Evolutionary conservation across 2,329 filamentous ascomycete genomes (phyloP).

Genomic region (Apiospora marii): DNA sequence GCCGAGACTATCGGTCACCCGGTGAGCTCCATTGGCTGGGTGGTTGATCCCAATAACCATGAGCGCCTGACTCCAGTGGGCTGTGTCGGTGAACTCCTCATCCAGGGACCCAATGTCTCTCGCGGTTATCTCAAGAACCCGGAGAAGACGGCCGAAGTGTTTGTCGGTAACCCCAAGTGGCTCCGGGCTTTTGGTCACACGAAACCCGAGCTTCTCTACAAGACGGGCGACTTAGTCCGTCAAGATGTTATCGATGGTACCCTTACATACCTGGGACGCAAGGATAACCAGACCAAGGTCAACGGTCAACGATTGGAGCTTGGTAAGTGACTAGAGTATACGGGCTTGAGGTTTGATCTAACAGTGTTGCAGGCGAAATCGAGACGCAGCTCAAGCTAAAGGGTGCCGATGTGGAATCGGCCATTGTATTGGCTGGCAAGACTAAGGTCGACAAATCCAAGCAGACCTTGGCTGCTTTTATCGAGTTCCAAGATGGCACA

Average conservation of each 20-base stretch:
- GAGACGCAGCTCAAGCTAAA: constrained; percentile 15
- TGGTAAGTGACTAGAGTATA: not conserved
- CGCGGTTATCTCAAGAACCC: constrained; percentile 29
- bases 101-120: constrained; percentile 10
- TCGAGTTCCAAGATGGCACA: not conserved
- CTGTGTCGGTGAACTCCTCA: constrained; percentile 17
- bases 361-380: not conserved
- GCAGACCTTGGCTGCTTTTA: constrained; percentile 1
- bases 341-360: not conserved
- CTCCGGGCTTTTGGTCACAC: constrained; percentile 14
- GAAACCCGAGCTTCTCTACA: constrained; percentile 37
- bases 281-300: constrained; percentile 59
- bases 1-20: constrained; percentile 15
- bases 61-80: constrained; percentile 15
- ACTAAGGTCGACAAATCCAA: constrained; percentile 22
- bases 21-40: constrained; percentile 4
- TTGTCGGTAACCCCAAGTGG: constrained; percentile 26
- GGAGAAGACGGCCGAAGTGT: constrained; percentile 29
- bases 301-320: constrained; percentile 57
- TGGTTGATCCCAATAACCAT: constrained; percentile 21
- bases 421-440: constrained; percentile 24
- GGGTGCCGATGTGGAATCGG: constrained; percentile 21
- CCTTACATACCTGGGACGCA: constrained; percentile 49
- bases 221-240: constrained; percentile 45
- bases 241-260: constrained; percentile 39